Evolutionary conservation across 2,329 filamentous ascomycete genomes (phyloP).

Genomic region (Stylonectria norvegica): DNA sequence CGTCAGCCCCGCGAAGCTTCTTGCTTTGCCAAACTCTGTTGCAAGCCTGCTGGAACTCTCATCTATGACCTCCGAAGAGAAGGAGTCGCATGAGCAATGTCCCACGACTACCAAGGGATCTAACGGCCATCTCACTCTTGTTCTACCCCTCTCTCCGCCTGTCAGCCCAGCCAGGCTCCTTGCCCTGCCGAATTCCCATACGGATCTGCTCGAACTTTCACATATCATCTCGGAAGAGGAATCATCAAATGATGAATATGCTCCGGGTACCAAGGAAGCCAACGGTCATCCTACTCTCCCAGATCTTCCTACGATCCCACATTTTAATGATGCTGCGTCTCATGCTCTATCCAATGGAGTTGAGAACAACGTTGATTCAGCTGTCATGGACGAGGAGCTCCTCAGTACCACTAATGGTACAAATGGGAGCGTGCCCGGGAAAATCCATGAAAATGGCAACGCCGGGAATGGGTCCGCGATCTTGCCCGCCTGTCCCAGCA

Average conservation of each 20-base stretch:
- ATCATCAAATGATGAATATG: no score
- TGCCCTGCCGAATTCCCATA: slow-evolving; percentile 4
- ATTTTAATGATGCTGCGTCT: no score
- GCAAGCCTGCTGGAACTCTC: slow-evolving; percentile 28
- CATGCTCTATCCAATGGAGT: background rate
- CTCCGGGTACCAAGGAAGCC: background rate
- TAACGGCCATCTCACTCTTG: no score
- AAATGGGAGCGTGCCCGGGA: no score
- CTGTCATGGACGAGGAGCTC: background rate
- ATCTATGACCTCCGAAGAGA: background rate
- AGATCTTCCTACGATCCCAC: no score
- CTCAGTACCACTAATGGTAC: background rate
- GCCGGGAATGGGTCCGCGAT: slow-evolving; percentile 6
- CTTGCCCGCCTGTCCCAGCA: slow-evolving; percentile 5
- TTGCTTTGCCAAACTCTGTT: slow-evolving; percentile 55
- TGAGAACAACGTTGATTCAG: background rate
- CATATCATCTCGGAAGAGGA: no score
- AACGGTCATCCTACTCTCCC: background rate
- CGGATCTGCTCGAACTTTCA: no score
- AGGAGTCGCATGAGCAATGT: background rate
- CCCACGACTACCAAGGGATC: background rate
- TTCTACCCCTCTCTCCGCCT: background rate
- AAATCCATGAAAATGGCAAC: background rate
- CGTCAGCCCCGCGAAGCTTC: slow-evolving; percentile 43
- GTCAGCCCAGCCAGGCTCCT: background rate